Evolutionary conservation across 163 green algal genomes (phyloP), one percentile per base, ranked within the genome.

Genomic region (Chlorella variabilis): DNA sequence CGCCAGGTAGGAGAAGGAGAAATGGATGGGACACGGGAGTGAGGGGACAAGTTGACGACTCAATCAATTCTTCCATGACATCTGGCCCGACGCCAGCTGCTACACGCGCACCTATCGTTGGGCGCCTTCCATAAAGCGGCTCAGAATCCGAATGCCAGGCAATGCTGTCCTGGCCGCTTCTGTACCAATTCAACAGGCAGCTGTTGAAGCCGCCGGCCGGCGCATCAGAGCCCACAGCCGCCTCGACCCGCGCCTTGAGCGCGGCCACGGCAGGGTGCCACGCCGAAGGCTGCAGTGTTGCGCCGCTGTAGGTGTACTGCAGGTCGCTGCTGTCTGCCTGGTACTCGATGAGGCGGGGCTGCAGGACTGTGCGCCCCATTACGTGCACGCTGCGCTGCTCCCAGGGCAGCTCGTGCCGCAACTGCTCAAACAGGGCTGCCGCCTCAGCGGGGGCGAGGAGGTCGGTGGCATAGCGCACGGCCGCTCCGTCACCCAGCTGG

Each of bases 131-230:
- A 51, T 92, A 94, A n/a, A 92, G 62, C 27, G 85, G 61, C 77
- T 94, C 90, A 34, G 90, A 89, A 79, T 94, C 90, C 49, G 85
- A 86, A 77, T 96, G 92, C 91, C 91, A 96, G 0, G 71, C 77
- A n/a, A 95, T 76, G 41, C 87, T 70, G 76, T 95, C 89, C 2
- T 59, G 74, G 29, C 91, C 92, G 67, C 86, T 69, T 3, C 80
- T 33, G 76, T 96, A 96, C 17, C 88, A 54, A 48, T 95, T 96
- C 13, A 95, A 85, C 76, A 96, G 70, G 79, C 86, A 91, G 27
- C 67, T 87, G 84, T 94, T 92, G 87, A 93, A 94, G 31, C 6
- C 51, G 18, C 51, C 51, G 20, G 59, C 4, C n/a, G 34, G 34
- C 27, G 23, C 54, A n/a, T 56, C 23, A 0, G 31, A 33, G 54